Base-by-base conservation (phyloP, 108 stramenopile genomes). In the Thalassiosira profunda region DNA sequence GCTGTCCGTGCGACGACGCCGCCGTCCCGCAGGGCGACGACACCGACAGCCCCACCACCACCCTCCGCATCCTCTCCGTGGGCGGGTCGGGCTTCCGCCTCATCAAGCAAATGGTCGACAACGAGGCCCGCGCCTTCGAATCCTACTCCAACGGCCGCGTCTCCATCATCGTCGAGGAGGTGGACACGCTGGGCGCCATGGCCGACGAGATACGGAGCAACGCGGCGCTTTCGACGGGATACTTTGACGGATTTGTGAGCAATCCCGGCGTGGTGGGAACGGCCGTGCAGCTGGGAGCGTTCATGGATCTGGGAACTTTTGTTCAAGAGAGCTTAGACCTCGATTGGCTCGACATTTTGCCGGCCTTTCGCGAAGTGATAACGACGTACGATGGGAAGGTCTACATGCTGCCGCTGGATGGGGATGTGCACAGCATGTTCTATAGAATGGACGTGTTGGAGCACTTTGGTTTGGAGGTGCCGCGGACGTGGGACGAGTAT, bases 401-500 rank as follows among this genome's bases (percentile, higher is more conserved):
- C 7, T 35, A 23, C 4, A 17, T 78, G 28, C 35, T 74, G 2
- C 84, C 79, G 0, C 43, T 82, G 20, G 81, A 85, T 52, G 84
- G 81, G 7, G 76, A 85, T 53, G 36, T 69, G 0, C 23, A 64
- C 10, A 35, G 44, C 24, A 43, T 85, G 34, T 82, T 52, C 58
- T 85, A 82, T 44, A 62, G 80, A 8, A 70, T 69, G 63, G 84
- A 85, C 31, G 38, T 85, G 21, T 72, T 85, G 38, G 46, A 79
- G 1, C 33, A 59, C 43, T 66, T 63, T 46, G 60, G 64, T 17
- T n/a, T 70, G 21, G 34, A 58, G 4, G 46, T 79, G 2, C 84
- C 84, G 7, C 41, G 78, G 18, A 85, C 84, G 0, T 85, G 84
- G 84, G 74, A 82, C 10, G 84, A 75, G 40, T 85, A 85, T 58